phyloP scores from a whole-genome alignment of 495 filamentous ascomycete genomes.

The Penicillium flavigenum region DNA sequence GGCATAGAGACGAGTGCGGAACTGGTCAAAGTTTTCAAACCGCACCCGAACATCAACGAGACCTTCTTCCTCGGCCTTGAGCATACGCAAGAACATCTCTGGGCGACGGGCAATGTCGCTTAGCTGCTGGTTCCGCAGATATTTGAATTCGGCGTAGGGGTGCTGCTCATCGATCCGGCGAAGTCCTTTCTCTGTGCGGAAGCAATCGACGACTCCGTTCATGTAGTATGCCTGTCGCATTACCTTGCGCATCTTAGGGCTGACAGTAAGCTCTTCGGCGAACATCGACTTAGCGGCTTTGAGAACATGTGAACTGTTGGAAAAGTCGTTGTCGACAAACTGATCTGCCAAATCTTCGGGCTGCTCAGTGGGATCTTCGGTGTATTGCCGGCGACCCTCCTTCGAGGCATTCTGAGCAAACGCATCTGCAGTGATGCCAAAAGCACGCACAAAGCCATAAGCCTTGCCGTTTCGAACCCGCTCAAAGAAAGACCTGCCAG shows the following conservation, averaged over 20 bases:
- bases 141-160: constrained; percentile 97
- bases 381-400: constrained; percentile 71
- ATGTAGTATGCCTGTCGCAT: constrained; percentile 80
- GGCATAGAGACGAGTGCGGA: constrained; percentile 70
- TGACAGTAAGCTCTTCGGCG: constrained; percentile 84
- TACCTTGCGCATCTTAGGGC: constrained; percentile 84
- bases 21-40: constrained; percentile 69
- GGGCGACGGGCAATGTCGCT: constrained; percentile 75
- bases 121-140: constrained; percentile 83
- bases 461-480: constrained; percentile 73
- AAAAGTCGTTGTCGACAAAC: constrained; percentile 70
- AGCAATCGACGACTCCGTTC: constrained; percentile 77
- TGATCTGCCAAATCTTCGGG: constrained; percentile 86
- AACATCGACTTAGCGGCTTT: constrained; percentile 81
- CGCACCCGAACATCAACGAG: constrained; percentile 78
- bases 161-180: constrained; percentile 92
- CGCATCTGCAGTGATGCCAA: constrained; percentile 85
- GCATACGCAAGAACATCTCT: constrained; percentile 90
- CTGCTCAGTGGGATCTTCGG: constrained; percentile 72
- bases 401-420: constrained; percentile 82
- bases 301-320: constrained; percentile 71
- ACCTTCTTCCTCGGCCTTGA: constrained; percentile 92
- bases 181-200: constrained; percentile 90
- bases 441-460: constrained; percentile 80
- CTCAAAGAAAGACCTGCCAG: constrained; percentile 72